Evolutionary conservation across 2,329 filamentous ascomycete genomes (phyloP).

Genomic region (Aureobasidium pullulans): DNA sequence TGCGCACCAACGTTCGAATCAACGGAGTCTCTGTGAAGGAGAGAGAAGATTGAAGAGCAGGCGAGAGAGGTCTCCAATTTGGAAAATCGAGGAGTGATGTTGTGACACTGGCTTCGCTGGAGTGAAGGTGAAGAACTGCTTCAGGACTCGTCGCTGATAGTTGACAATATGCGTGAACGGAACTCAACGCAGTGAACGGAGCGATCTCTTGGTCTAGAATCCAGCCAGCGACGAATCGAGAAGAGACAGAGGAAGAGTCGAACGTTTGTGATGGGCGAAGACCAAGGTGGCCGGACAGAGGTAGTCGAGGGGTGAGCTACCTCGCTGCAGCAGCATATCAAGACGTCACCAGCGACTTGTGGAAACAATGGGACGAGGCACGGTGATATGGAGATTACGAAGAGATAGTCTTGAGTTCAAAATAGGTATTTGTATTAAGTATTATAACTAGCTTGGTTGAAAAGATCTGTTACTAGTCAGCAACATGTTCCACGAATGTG

Average conservation of each 20-base stretch:
- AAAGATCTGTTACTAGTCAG: slow-evolving; percentile 11
- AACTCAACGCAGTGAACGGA: neutral
- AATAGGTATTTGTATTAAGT: neutral
- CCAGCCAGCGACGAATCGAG: neutral
- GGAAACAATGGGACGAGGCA: too few relatives aligned
- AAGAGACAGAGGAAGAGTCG: too few relatives aligned
- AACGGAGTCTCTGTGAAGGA: neutral
- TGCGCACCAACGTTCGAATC: neutral
- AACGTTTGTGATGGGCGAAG: neutral
- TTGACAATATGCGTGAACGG: neutral
- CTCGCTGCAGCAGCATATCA: neutral
- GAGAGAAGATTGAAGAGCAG: neutral
- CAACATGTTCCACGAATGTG: neutral
- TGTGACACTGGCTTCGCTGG: neutral
- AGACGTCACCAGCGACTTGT: too few relatives aligned
- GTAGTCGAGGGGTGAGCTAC: neutral
- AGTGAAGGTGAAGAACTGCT: neutral
- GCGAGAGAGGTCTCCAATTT: too few relatives aligned
- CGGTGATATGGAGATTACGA: too few relatives aligned
- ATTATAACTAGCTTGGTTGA: slow-evolving; percentile 8
- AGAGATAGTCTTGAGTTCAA: neutral
- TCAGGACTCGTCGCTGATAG: neutral
- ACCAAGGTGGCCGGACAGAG: neutral
- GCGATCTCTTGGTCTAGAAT: neutral
- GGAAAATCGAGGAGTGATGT: neutral